These are phyloP conservation scores for Rasamsonia emersonii DNA, from an alignment of 2,329 filamentous ascomycete species.

Conservation along the genomic window DNA sequence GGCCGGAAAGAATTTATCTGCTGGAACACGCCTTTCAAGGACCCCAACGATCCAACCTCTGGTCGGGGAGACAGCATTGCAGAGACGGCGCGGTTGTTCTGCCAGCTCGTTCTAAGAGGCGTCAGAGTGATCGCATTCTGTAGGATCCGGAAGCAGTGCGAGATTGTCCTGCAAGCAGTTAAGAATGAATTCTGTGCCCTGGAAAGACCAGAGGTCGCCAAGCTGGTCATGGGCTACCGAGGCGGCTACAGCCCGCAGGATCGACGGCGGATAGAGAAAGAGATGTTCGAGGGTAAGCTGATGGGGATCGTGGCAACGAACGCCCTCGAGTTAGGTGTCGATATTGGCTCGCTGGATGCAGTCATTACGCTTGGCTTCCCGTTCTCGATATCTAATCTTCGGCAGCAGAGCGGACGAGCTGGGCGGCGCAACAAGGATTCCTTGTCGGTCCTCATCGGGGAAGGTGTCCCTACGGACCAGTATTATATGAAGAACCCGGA, in stretches of 20 bases:
- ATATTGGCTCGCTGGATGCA: constrained; percentile 89
- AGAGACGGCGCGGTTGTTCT: constrained; percentile 86
- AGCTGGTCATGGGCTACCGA: constrained; percentile 86
- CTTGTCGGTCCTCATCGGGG: constrained; percentile 78
- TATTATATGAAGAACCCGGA: constrained; percentile 96
- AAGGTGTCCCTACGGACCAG: constrained; percentile 84
- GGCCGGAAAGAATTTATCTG: constrained; percentile 91
- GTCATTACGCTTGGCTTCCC: constrained; percentile 93
- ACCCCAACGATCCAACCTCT: constrained; percentile 76
- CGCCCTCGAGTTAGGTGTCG: constrained; percentile 85
- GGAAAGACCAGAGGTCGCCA: constrained; percentile 64
- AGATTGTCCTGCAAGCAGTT: constrained; percentile 71
- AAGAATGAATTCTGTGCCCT: constrained; percentile 66
- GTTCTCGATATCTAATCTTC: constrained; percentile 86
- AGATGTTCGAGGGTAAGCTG: constrained; percentile 95
- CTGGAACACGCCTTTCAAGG: constrained; percentile 95
- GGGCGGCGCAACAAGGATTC: constrained; percentile 90
- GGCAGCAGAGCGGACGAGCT: constrained; percentile 89
- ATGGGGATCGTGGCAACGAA: constrained; percentile 90
- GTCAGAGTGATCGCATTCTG: constrained; percentile 92
- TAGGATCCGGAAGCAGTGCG: constrained; percentile 77
- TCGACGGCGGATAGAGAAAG: constrained; percentile 74
- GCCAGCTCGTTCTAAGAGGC: constrained; percentile 76
- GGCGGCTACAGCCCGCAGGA: constrained; percentile 93
- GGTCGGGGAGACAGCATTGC: constrained; percentile 74